Evolutionary conservation across 2,329 filamentous ascomycete species (phyloP).

Genomic region (Hypoxylon rubiginosum): DNA sequence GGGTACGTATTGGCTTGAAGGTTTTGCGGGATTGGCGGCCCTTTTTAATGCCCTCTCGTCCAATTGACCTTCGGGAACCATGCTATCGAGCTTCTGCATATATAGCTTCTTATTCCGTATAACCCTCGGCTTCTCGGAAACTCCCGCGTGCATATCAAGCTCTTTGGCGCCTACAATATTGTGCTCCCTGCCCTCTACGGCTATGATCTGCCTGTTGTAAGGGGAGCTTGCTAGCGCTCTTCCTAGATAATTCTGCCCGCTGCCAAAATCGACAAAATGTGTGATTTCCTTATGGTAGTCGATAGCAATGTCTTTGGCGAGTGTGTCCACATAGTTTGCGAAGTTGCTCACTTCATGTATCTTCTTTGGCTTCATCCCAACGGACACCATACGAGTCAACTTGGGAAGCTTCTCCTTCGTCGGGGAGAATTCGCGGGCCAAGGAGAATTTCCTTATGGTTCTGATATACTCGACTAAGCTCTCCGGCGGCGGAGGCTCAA

Average conservation of each 20-base stretch:
- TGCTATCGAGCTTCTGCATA: slow-evolving; percentile 63
- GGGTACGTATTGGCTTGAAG: slow-evolving; percentile 50
- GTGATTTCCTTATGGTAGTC: slow-evolving; percentile 74
- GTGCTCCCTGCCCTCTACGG: slow-evolving; percentile 87
- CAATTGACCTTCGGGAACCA: slow-evolving; percentile 58
- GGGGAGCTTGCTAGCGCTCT: slow-evolving; percentile 86
- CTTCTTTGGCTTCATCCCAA: slow-evolving; percentile 98
- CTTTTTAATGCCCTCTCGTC: slow-evolving; percentile 57
- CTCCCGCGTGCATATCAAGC: slow-evolving; percentile 85
- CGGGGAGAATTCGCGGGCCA: slow-evolving; percentile 72
- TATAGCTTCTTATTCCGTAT: slow-evolving; percentile 88
- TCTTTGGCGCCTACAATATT: slow-evolving; percentile 88
- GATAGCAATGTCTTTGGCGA: slow-evolving; percentile 70
- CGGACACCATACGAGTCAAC: slow-evolving; percentile 78
- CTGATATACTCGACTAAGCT: slow-evolving; percentile 79
- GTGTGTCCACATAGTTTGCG: slow-evolving; percentile 80
- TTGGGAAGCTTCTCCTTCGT: slow-evolving; percentile 62
- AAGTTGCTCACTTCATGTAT: slow-evolving; percentile 93
- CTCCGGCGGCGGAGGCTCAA: slow-evolving; percentile 58
- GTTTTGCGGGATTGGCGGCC: slow-evolving; percentile 52
- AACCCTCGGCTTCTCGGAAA: slow-evolving; percentile 79
- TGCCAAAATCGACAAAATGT: slow-evolving; percentile 95
- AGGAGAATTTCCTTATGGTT: slow-evolving; percentile 76
- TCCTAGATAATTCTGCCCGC: slow-evolving; percentile 95
- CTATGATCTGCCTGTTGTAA: slow-evolving; percentile 88